These are phyloP conservation scores for Starmerella floricola DNA, from an alignment of 805 yeast genomes.

Conservation along the genomic window DNA sequence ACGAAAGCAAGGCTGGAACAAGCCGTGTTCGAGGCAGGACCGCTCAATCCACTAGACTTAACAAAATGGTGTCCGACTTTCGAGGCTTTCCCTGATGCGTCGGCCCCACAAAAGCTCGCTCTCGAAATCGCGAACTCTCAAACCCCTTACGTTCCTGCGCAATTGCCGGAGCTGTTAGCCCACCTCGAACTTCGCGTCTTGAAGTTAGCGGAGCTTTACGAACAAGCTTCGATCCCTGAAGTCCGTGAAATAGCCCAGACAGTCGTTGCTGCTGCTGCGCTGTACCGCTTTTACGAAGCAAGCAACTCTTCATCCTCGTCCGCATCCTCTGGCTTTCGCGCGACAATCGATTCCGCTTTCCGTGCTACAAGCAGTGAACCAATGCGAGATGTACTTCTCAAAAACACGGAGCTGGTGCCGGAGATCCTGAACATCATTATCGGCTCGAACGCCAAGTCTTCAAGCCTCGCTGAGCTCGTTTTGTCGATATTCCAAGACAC, in stretches of 20 bases:
- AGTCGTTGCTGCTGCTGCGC: conserved; percentile 12
- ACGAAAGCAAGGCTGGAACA: conserved; percentile 70
- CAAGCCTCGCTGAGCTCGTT: neutral
- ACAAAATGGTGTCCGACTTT: conserved; percentile 12
- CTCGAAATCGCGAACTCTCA: conserved; percentile 46
- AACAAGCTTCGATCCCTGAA: conserved; percentile 31
- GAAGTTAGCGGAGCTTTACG: conserved; percentile 36
- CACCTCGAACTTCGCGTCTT: conserved; percentile 41
- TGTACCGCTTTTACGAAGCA: neutral
- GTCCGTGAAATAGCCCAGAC: conserved; percentile 16
- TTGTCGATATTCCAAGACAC: conserved; percentile 5
- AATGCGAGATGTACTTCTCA: no score
- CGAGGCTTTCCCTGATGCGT: conserved; percentile 15
- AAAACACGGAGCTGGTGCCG: neutral
- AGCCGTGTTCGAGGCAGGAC: conserved; percentile 53
- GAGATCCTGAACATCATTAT: neutral
- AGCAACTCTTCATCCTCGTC: no score
- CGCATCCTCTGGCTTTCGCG: no score
- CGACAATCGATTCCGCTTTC: no score
- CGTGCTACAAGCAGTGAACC: no score
- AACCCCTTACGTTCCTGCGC: conserved; percentile 45
- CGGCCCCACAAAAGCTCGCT: conserved; percentile 37
- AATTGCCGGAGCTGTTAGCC: conserved; percentile 39
- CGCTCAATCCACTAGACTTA: conserved; percentile 39
- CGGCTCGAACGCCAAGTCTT: neutral